phyloP scores from a whole-genome alignment of 1,139 yeast genomes.

The Saccharomyces hybrid region DNA sequence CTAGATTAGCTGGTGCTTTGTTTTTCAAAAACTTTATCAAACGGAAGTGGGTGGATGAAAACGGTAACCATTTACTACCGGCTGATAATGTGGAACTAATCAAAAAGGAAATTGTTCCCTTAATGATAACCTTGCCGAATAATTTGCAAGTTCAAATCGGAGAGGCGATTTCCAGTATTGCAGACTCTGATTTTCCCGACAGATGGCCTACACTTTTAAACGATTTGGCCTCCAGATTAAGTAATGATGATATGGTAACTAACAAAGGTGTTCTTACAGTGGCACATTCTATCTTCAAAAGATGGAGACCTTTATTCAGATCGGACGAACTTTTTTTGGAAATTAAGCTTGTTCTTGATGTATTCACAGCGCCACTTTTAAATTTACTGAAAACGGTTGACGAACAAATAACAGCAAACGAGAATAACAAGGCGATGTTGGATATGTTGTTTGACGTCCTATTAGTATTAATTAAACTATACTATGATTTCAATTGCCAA shows the following conservation, averaged over 20 bases:
- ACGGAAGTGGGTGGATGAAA: constrained; percentile 84
- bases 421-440: constrained; percentile 41
- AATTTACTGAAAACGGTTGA: constrained; percentile 61
- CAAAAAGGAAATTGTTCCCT: constrained; percentile 66
- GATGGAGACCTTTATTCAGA: constrained; percentile 93
- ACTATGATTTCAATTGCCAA: constrained; percentile 91
- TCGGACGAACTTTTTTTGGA: constrained; percentile 86
- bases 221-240: constrained; percentile 59
- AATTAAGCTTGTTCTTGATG: constrained; percentile 77
- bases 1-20: constrained; percentile 81
- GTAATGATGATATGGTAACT: constrained; percentile 53
- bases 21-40: constrained; percentile 84
- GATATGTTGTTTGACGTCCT: constrained; percentile 61
- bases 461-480: constrained; percentile 66
- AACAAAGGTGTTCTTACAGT: constrained; percentile 85
- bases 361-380: constrained; percentile 75
- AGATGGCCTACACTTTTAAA: constrained; percentile 79
- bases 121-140: constrained; percentile 77
- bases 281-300: constrained; percentile 90
- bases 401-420: constrained; percentile 46
- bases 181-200: constrained; percentile 93
- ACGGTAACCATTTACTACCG: constrained; percentile 67
- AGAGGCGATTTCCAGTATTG: constrained; percentile 85
- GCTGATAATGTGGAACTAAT: constrained; percentile 56
- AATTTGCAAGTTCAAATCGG: constrained; percentile 83